These are phyloP conservation scores for Komagataella kurtzmanii DNA, from an alignment of 805 yeast genomes.

Conservation along the genomic window DNA sequence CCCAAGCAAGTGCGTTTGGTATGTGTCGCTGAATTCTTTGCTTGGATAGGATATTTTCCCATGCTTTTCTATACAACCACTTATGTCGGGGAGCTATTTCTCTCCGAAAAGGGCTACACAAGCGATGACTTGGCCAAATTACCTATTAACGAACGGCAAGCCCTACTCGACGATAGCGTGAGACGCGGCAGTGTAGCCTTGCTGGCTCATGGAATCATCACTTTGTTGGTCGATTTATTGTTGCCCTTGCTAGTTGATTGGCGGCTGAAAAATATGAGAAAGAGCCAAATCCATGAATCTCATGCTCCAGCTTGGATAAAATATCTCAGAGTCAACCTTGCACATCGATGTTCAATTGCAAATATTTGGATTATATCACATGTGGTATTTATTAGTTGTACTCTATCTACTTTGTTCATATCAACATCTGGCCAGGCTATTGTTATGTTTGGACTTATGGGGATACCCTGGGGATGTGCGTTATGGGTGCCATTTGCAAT, in stretches of 20 bases:
- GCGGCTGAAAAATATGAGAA: conserved; percentile 3
- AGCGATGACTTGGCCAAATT: conserved; percentile 21
- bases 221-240: conserved; percentile 28
- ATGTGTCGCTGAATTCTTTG: conserved; percentile 45
- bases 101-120: conserved; percentile 21
- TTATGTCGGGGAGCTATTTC: conserved; percentile 47
- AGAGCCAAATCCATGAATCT: conserved; percentile 3
- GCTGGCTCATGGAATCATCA: conserved; percentile 31
- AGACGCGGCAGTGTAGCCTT: conserved; percentile 40
- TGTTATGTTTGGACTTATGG: conserved; percentile 34
- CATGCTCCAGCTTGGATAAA: conserved; percentile 3
- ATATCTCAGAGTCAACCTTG: conserved; percentile 3
- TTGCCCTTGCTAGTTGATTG: conserved; percentile 25
- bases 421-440: conserved; percentile 27
- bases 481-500: conserved; percentile 57
- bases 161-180: conserved; percentile 30
- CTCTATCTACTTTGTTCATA: conserved; percentile 32
- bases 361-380: conserved; percentile 39
- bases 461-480: conserved; percentile 54
- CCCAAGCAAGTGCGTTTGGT: conserved; percentile 38
- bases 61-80: conserved; percentile 53
- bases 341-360: conserved; percentile 16
- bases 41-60: conserved; percentile 61
- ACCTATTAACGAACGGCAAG: conserved; percentile 21
- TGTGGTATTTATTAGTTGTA: conserved; percentile 32